phyloP scores from a whole-genome alignment of 495 filamentous ascomycete species.

The Extremus antarcticus region DNA sequence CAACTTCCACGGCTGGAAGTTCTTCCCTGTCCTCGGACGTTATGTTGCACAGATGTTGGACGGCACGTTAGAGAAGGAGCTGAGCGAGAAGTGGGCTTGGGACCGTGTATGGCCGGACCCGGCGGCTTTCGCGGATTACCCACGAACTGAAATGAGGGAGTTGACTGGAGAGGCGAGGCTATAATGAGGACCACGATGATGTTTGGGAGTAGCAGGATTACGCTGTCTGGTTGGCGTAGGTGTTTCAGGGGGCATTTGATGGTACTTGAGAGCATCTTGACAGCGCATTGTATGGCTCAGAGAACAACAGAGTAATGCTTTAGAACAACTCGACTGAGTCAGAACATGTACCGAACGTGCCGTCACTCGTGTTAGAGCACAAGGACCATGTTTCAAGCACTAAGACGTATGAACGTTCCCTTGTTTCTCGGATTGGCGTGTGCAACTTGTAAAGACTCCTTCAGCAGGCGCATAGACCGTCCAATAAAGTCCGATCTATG shows the following conservation, averaged over 20 bases:
- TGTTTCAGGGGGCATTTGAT: not conserved
- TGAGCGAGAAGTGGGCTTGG: conserved; percentile 33
- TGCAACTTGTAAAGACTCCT: too few relatives aligned
- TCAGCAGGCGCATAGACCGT: too few relatives aligned
- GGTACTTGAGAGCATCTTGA: too few relatives aligned
- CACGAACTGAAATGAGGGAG: conserved; percentile 13
- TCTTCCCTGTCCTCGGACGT: conserved; percentile 39
- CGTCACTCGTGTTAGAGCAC: too few relatives aligned
- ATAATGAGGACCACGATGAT: not conserved
- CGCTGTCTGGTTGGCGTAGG: not conserved
- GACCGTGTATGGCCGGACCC: conserved; percentile 14
- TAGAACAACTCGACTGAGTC: too few relatives aligned
- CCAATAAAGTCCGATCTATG: too few relatives aligned
- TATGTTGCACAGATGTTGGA: conserved; percentile 35
- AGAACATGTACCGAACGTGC: too few relatives aligned
- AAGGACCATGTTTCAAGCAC: too few relatives aligned
- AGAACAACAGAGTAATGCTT: too few relatives aligned
- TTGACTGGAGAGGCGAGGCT: not conserved
- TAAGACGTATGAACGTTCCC: too few relatives aligned
- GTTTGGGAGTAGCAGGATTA: not conserved
- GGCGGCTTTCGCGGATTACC: conserved; percentile 4
- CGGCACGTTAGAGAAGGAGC: conserved; percentile 26
- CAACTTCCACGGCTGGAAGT: conserved; percentile 42
- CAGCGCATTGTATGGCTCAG: too few relatives aligned
- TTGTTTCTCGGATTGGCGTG: too few relatives aligned